Evolutionary conservation across 2,329 filamentous ascomycete genomes (phyloP), one percentile per base, ranked within the genome.

Genomic region (Tetracladium maxilliforme): DNA sequence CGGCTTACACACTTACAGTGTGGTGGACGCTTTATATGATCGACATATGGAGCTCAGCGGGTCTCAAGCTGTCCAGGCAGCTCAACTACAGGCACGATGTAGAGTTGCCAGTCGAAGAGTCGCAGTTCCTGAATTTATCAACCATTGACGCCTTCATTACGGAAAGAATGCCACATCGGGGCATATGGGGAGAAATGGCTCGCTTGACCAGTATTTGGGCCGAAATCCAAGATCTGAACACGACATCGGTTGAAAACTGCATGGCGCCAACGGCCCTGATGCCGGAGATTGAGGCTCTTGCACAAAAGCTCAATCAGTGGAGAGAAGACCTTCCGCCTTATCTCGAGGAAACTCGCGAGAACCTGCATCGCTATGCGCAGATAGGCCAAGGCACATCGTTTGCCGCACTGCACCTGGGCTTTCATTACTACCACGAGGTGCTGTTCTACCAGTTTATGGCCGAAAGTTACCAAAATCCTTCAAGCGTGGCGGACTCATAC

Each of bases 371-470:
- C 6, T 54, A 50, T 25, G 37, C 47, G n/a, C 32, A 38, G 0
- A 38, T 49, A 16, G 52, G 54, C 3, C 44, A 58, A 4, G 57
- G 56, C 4, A 43, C 50, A 5, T 44, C 50, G 12, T 61, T 58
- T 26, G 48, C 54, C 3, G 53, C 53, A 2, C 42, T 62, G 2
- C 52, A 61, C 30, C 37, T 61, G 3, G 54, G 56, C 4, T 60
- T 58, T 30, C 52, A 61, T 24, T 49, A 61, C 34, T 59, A 53
- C 30, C 45, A 48, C 5, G 51, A 57, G 25, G 42, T 61, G n/a
- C 46, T 63, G 5, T 58, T 52, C 37, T 62, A 60, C 30, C 54
- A 53, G 25, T 61, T 56, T 32, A 43, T 61, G 1, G 46, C 51
- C 22, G 40, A 45, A 13, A 38, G 44, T 14, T 33, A 35, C 5